Base-by-base conservation (phyloP, 1,284 basidiomycete genomes). In the Schizophyllum commune region DNA sequence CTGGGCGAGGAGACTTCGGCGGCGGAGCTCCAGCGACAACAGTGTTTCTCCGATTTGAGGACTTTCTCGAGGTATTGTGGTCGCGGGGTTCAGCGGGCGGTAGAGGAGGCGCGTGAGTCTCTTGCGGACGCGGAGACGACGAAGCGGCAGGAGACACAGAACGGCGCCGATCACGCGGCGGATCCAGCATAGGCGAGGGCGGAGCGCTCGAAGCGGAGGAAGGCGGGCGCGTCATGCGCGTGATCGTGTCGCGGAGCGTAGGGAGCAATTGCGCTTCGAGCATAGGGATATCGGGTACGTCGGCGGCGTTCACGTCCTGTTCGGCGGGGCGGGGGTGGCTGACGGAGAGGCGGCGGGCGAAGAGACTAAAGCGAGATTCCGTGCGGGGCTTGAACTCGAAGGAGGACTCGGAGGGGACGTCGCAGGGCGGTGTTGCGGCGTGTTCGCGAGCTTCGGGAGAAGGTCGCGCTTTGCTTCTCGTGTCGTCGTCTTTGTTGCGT, bases 191-290 rank as follows among this genome's bases (percentile, higher is more conserved):
- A 11, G 39, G 39, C 13, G 39, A 47, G 17, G 39, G 17, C 17
- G 39, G 39, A 47, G 39, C 17, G 39, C 39, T 47, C 39, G 17
- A 17, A 47, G 39, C 17, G 8, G 39, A 47, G 9, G 75, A 75
- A 11, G 81, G 79, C 15, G 77, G 72, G 57, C 77, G 74, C 4
- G 87, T 90, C 88, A 89, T 90, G 55, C 81, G 80, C 65, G 85
- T 80, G 47, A 89, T 80, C 0, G 88, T 90, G 62, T 89, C 87
- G 39, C 81, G 77, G 39, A 89, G 73, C 21, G 86, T 85, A 8
- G 88, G 88, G 27, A 90, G 70, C 11, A 89, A 75, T 32, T 86
- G 81, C 0, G 81, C 74, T 65, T 90, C 88, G 22, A 88, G 69
- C 21, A 82, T 71, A 1, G 83, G 83, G 2, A 88, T 70, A 59